Evolutionary conservation across 306 rosid species (phyloP), one percentile per base, ranked within the genome.

Genomic region (Quercus rubra): DNA sequence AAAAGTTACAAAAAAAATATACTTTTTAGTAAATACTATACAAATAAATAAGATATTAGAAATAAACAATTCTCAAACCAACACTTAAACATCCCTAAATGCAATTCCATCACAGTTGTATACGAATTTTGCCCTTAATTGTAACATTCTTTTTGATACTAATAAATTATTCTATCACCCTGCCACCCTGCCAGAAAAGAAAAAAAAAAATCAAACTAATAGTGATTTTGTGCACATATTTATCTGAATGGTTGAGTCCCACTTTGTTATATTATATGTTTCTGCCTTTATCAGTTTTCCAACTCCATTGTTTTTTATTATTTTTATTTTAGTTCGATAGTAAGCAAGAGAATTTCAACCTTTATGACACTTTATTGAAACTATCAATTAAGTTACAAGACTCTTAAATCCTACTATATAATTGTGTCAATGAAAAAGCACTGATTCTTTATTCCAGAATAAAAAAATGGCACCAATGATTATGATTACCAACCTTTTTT

Each of bases 201-300:
- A 30, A 14, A 6, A 30, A 61, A 1, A 23, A 27, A 30, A 38
- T 62, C 8, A 3, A 25, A 25, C 30, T 13, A 6, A 64, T 31
- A 20, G 33, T 13, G 9, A 17, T 4, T 64, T 4, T 61, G 62
- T 74, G 64, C 71, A 19, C 62, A 27, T 35, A 75, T 70, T 46
- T 58, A 35, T 61, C 63, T 17, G 57, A 55, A n/a, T 79, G 51
- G 17, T 74, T 18, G 72, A 84, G 80, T 35, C 88, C 85, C 73
- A 55, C 75, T 62, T 55, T 18, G n/a, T 55, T 55, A 75, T 67
- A 77, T 63, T 61, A 41, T 83, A 66, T 77, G 74, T 55, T 71
- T 64, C 85, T 69, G 43, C 38, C 70, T 75, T 69, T 71, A 76
- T 58, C 78, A 51, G 55, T 79, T 76, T 73, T 71, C 79, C 74